Base-by-base conservation (phyloP, 495 filamentous ascomycete genomes). In the Hypoxylon intermedium region DNA sequence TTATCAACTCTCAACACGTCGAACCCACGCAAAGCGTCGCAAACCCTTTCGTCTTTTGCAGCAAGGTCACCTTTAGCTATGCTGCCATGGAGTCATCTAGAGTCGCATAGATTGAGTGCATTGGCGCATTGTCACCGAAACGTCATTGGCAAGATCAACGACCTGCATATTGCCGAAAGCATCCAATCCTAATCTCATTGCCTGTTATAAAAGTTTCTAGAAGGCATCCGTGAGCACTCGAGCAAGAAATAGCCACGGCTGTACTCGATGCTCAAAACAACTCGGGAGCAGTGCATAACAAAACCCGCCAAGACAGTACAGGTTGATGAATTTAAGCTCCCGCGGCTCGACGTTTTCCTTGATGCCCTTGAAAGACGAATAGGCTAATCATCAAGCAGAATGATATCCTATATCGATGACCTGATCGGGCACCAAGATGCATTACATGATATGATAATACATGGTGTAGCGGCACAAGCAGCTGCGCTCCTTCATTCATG, bases 191-290 rank as follows among this genome's bases (percentile, higher is more conserved):
- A 15, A 57, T 30, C 26, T 53, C 41, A 34, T 12, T 6, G 3
- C 23, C 18, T 60, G 45, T 45, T 19, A 7, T 1, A 30, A 54
- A 52, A 18, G 26, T 3, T 65, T 65, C 61, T 50, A 43, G 61
- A 60, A 56, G 16, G n/a, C 28, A 23, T 55, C 28, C 20, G 15
- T 38, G 15, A 15, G 15, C 9, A 13, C 33, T 13, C 12, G 23
- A 5, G 30, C 31, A 21, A 21, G 28, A 50, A 6, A 50, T 31
- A 30, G 12, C n/a, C 43, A 46, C 28, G 12, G 13, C 12, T 1
- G 18, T 16, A 3, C 43, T 23, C 18, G 43, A 23, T 1, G 2
- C 30, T 33, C 11, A 13, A 36, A 6, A 36, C n/a, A 36, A 1
- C 6, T 2, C 33, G 15, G 15, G 33, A 15, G 3, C 3, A 36